These are phyloP conservation scores for Flaveria robusta DNA, from an alignment of 129 eudicot genomes.

Conservation along the genomic window DNA sequence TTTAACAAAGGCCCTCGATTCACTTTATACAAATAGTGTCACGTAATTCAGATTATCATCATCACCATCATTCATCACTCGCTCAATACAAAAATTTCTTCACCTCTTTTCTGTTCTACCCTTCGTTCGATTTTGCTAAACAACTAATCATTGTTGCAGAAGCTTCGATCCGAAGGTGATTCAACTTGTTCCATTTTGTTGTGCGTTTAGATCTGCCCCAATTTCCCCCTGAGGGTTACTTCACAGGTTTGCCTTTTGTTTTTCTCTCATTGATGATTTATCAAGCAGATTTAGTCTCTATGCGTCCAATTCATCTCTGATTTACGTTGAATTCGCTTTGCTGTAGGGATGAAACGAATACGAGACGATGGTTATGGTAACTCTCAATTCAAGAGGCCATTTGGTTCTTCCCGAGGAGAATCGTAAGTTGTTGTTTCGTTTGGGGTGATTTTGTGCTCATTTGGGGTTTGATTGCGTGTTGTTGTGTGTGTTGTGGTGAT, in stretches of 20 bases:
- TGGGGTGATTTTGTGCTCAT: conserved; percentile 7
- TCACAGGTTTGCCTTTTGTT: conserved; percentile 33
- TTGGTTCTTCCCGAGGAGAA: conserved; percentile 83
- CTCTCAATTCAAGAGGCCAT: conserved; percentile 82
- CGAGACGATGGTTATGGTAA: conserved; percentile 66
- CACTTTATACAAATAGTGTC: conserved; percentile 28
- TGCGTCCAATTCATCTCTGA: conserved; percentile 18
- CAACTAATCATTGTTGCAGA: conserved; percentile 21
- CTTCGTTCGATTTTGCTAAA: conserved; percentile 24
- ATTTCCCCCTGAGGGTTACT: conserved; percentile 28
- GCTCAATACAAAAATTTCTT: conserved; percentile 30
- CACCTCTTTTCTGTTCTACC: conserved; percentile 43
- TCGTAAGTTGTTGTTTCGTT: conserved; percentile 50
- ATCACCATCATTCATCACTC: conserved; percentile 5
- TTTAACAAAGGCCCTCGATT: not conserved
- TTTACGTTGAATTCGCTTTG: conserved; percentile 23
- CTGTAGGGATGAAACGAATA: conserved; percentile 77
- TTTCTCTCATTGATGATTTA: not conserved
- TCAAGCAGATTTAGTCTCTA: conserved; percentile 8
- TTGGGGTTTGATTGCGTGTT: conserved; percentile 3
- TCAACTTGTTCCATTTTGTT: conserved; percentile 21
- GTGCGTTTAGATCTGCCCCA: conserved; percentile 47
- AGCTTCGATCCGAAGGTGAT: conserved; percentile 39
- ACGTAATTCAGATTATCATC: conserved; percentile 38
- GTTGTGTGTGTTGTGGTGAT: conserved; percentile 27